Evolutionary conservation across 306 rosid species (phyloP), one percentile per base, ranked within the genome.

Genomic region (Purshia tridentata): DNA sequence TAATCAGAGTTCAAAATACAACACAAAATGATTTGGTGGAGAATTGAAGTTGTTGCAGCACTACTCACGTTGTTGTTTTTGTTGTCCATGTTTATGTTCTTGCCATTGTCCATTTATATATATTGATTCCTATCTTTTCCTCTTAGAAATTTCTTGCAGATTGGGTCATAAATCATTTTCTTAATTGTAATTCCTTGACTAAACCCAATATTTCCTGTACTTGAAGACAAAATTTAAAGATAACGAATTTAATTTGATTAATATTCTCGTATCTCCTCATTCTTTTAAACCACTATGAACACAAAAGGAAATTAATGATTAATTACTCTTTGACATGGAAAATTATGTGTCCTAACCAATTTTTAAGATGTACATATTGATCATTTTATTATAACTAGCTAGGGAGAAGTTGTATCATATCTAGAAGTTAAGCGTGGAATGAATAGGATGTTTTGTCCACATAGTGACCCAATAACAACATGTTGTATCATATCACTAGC

Each of bases 41-140:
- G 69, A 48, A 58, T 29, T 37, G 54, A 41, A 67, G 62, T 6
- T 44, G 64, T 72, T 61, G 53, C 40, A 59, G 37, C 74, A 65
- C 48, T 10, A 56, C 72, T 81, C 71, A 42, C 59, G 80, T 76
- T 72, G 48, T 76, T 64, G 29, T 66, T 47, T 20, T 71, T 57
- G 66, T 56, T 57, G 35, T 22, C 44, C 62, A 18, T 70, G n/a
- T 19, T 65, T 41, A 37, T 67, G 69, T 67, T 60, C 66, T 65
- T 48, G 74, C 56, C 52, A 3, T 66, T 52, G 75, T 78, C 75
- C 61, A 44, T 29, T 9, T 55, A 22, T 74, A 35, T 67, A 35
- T 44, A 71, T 19, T 48, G 5, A 68, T 41, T 37, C 22, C 65
- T 35, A 60, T 61, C 61, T 66, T 53, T 60, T 67, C 58, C 47